phyloP scores from a whole-genome alignment of 140 eudicot genomes.

The Flaveria floridana region DNA sequence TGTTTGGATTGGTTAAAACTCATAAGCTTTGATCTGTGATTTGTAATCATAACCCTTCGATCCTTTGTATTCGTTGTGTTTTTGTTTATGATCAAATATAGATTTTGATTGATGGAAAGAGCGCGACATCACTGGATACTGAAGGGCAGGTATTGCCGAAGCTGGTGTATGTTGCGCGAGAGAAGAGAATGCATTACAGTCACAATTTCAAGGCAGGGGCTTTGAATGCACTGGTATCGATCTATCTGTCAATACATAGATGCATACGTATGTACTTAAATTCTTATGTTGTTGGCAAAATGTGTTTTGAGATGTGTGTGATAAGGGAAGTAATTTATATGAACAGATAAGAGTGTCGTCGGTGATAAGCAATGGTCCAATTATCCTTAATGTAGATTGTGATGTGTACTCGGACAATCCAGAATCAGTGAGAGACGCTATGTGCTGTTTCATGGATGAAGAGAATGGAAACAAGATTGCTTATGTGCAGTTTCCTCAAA shows the following conservation, averaged over 20 bases:
- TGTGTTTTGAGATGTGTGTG: not conserved
- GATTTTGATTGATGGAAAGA: conserved; percentile 23
- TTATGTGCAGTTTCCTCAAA: conserved; percentile 31
- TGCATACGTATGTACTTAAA: not conserved
- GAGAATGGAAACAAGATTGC: conserved; percentile 23
- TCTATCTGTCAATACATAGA: not conserved
- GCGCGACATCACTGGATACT: not conserved
- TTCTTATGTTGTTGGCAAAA: not conserved
- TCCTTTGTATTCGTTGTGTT: not conserved
- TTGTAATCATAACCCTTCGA: not conserved
- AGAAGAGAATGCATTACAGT: conserved; percentile 15
- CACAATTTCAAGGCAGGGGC: conserved; percentile 29
- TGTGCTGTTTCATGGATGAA: conserved; percentile 30
- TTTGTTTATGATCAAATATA: not conserved
- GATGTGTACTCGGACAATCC: conserved; percentile 22
- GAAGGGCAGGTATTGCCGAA: conserved; percentile 16
- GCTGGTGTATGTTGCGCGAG: conserved; percentile 23
- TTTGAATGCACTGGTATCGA: conserved; percentile 24
- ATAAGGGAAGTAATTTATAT: not conserved
- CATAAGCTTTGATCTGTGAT: not conserved
- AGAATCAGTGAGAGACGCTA: conserved; percentile 21
- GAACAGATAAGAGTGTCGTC: conserved; percentile 22
- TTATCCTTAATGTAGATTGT: conserved; percentile 23
- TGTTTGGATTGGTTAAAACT: not conserved
- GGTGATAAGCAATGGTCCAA: conserved; percentile 29